These are phyloP conservation scores for Leccinum truebloodii DNA, from an alignment of 768 basidiomycete species.

Conservation along the genomic window DNA sequence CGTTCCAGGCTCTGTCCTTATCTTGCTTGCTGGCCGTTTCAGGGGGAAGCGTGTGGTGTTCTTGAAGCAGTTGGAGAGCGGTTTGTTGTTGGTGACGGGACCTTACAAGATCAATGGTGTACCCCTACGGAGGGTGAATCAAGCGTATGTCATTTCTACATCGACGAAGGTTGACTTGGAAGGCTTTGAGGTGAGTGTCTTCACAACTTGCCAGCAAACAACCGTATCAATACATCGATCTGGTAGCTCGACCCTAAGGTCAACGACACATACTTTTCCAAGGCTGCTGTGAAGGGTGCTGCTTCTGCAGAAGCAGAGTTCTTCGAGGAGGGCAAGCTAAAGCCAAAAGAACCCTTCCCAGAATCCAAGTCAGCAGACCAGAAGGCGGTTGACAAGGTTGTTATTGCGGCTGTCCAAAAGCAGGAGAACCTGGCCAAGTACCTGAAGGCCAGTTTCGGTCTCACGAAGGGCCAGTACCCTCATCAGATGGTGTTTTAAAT, in stretches of 20 bases:
- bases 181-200: conserved; percentile 62
- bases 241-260: conserved; percentile 82
- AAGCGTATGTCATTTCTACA: conserved; percentile 98
- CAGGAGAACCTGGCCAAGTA: conserved; percentile 91
- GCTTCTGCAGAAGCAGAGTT: conserved; percentile 94
- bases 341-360: conserved; percentile 83
- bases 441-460: conserved; percentile 87
- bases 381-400: conserved; percentile 78
- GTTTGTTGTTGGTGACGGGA: conserved; percentile 92
- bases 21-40: conserved; percentile 97
- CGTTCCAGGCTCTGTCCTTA: conserved; percentile 91
- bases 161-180: conserved; percentile 89
- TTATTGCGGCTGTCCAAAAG: conserved; percentile 87
- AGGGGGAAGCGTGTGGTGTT: conserved; percentile 98
- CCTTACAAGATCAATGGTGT: conserved; percentile 99
- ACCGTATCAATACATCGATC: neutral
- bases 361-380: conserved; percentile 89
- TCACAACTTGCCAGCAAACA: neutral
- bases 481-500: conserved; percentile 89
- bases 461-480: conserved; percentile 96
- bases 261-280: conserved; percentile 93
- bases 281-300: conserved; percentile 66
- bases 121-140: conserved; percentile 95
- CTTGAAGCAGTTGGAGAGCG: conserved; percentile 92
- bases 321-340: conserved; percentile 92